phyloP scores from a whole-genome alignment of 164 flowering plant species.

The Vitis labrusca region DNA sequence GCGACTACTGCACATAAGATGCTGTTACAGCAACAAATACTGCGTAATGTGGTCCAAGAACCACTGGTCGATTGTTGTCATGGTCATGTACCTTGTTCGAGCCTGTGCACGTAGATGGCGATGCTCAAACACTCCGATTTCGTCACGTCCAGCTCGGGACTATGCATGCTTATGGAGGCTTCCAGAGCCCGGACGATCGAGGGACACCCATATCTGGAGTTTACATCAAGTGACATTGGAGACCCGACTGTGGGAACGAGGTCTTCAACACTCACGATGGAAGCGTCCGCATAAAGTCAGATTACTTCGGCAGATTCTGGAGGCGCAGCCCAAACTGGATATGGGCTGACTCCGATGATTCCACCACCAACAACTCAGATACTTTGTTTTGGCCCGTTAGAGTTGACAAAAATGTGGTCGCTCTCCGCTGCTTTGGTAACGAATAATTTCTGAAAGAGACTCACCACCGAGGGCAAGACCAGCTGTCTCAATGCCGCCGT shows the following conservation, averaged over 20 bases:
- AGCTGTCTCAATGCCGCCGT: not conserved
- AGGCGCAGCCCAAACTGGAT: constrained; percentile 2
- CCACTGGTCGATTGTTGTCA: not conserved
- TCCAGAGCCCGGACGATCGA: not conserved
- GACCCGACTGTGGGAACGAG: not conserved
- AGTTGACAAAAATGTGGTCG: constrained; percentile 3
- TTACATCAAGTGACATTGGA: not conserved
- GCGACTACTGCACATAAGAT: constrained; percentile 8
- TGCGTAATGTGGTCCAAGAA: not conserved
- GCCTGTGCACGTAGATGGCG: not conserved
- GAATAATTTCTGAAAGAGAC: constrained; percentile 2
- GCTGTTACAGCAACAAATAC: constrained; percentile 13
- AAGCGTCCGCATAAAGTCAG: constrained; percentile 6
- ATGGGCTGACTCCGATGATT: constrained; percentile 2
- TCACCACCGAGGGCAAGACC: constrained; percentile 2
- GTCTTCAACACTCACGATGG: constrained; percentile 2
- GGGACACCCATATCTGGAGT: not conserved
- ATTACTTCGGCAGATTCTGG: not conserved
- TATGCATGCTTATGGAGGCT: not conserved
- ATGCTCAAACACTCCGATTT: not conserved
- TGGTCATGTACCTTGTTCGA: constrained; percentile 8
- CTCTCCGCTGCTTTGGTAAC: constrained; percentile 5
- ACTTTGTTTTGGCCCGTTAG: constrained; percentile 9
- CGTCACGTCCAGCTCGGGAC: not conserved
- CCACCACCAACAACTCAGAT: not conserved